These are phyloP conservation scores for Andrographis paniculata DNA, from an alignment of 305 asterid species.

Conservation along the genomic window DNA sequence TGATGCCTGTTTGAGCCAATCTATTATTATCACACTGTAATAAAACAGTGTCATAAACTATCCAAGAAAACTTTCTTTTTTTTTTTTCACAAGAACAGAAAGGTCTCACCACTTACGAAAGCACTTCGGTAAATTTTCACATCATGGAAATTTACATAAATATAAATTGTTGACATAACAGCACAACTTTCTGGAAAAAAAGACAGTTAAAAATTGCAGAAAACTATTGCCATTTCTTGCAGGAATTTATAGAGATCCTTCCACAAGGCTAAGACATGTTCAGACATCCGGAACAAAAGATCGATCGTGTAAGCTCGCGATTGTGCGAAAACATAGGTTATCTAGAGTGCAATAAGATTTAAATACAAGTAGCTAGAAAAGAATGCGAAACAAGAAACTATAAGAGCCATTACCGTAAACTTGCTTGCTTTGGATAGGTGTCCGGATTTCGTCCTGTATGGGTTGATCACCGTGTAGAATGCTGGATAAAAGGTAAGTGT, in stretches of 20 bases:
- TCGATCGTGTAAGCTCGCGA: conserved; percentile 7
- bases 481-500: not conserved
- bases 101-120: too few species aligned
- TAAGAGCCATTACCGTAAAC: conserved; percentile 15
- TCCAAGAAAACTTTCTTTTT: too few species aligned
- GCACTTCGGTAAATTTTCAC: too few species aligned
- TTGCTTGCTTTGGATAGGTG: conserved; percentile 15
- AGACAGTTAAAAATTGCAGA: too few species aligned
- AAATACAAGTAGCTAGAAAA: conserved; percentile 15
- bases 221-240: conserved; percentile 14
- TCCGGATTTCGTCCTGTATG: conserved; percentile 12
- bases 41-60: too few species aligned
- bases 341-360: conserved; percentile 12
- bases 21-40: not conserved
- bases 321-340: conserved; percentile 13
- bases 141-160: too few species aligned
- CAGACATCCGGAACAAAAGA: conserved; percentile 2
- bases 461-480: conserved; percentile 5
- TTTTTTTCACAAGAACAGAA: too few species aligned
- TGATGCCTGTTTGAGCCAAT: not conserved
- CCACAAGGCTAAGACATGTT: too few species aligned
- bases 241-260: conserved; percentile 15
- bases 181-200: too few species aligned
- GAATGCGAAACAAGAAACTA: conserved; percentile 4
- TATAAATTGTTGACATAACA: too few species aligned